Evolutionary conservation across 352 stramenopile genomes (phyloP), one percentile per base, ranked within the genome.

Genomic region (Phytophthora pini): DNA sequence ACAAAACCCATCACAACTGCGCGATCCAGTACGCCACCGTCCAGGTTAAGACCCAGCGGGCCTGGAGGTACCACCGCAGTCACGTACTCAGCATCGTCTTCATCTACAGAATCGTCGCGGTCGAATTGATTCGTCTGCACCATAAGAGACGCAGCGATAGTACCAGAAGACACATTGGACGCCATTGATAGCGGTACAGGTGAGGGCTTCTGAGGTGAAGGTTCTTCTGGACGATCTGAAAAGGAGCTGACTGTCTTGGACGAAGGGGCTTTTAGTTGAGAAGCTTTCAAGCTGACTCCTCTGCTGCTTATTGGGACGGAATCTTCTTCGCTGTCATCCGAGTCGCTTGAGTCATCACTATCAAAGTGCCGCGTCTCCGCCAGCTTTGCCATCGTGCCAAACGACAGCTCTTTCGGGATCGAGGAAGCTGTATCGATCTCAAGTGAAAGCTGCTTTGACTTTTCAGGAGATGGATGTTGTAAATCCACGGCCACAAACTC

Each of bases 1-100:
- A 74, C 54, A 50, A 93, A 95, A 3, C 84, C 83, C 20, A 88
- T 61, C 3, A 95, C 82, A 32, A 93, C 78, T 2, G 81, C 84
- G 9, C 61, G 66, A 15, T 89, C 68, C 0, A 69, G 45, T 4
- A 81, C 61, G n/a, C 66, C 65, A 17, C 78, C 77, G 46, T 92
- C 79, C 15, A 95, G 55, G 27, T 90, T 84, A 7, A 95, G 63
- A 1, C 87, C 87, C 26, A 95, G 65, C 2, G 84, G 80, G 8
- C 87, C 87, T 2, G 84, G 59, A 0, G 84, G 84, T 1, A 80
- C 84, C 15, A 80, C 68, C 1, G 72, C 73, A 3, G 63, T 68
- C 22, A 89, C 55, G 13, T 69, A 57, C 45, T 57, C 36, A 34
- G 55, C 29, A 24, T 67, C 61, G 12, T 74, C 43, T 59, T 67